These are phyloP conservation scores for Cladorrhinum samala DNA, from an alignment of 495 filamentous ascomycete genomes.

Conservation along the genomic window DNA sequence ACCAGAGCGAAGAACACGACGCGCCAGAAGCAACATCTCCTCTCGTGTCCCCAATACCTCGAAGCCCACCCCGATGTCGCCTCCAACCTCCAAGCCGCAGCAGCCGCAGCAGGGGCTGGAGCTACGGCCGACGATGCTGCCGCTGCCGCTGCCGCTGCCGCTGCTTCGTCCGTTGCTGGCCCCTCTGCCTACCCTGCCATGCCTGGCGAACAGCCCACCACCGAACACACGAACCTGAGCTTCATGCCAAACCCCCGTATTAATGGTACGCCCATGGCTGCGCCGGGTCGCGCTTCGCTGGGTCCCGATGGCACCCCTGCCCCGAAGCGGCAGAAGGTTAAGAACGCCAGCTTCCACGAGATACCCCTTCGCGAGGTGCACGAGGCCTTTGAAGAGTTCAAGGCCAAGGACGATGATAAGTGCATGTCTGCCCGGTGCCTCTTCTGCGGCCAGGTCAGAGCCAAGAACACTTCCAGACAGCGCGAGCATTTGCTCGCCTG, in stretches of 20 bases:
- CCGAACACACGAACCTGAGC: constrained; percentile 15
- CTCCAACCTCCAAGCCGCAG: constrained; percentile 7
- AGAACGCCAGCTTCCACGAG: constrained; percentile 15
- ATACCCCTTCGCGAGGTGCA: constrained; percentile 25
- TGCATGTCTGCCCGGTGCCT: constrained; percentile 20
- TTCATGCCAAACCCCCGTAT: constrained; percentile 28
- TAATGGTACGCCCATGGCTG: constrained; percentile 16
- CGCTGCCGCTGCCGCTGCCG: neutral
- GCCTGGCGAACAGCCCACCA: constrained; percentile 4
- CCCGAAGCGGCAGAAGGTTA: constrained; percentile 24
- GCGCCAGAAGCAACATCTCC: constrained; percentile 27
- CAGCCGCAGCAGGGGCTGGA: neutral
- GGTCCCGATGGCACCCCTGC: constrained; percentile 18
- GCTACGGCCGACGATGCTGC: neutral
- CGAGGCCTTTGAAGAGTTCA: constrained; percentile 27
- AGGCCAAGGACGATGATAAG: constrained; percentile 26
- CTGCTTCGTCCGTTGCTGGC: neutral
- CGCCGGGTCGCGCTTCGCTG: constrained; percentile 9
- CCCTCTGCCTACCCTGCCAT: neutral
- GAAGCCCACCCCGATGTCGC: constrained; percentile 22
- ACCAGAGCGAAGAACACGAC: constrained; percentile 29
- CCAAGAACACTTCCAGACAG: constrained; percentile 30
- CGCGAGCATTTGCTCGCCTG: constrained; percentile 25
- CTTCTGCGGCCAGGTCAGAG: constrained; percentile 24
- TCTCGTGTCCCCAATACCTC: constrained; percentile 21